phyloP scores from a whole-genome alignment of 495 filamentous ascomycete species.

The Hypomontagnella submonticulosa region DNA sequence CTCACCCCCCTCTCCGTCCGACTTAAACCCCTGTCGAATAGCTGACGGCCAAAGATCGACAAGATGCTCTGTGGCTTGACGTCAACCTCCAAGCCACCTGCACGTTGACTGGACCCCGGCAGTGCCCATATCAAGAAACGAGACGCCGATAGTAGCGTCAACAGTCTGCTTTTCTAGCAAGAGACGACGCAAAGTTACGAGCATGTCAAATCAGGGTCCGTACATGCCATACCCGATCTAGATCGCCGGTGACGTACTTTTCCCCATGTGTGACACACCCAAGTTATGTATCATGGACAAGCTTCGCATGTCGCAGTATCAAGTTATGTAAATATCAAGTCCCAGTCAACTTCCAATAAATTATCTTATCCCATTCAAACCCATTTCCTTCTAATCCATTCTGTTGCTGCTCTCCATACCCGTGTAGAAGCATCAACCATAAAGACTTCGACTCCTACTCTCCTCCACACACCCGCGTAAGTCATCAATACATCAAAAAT shows the following conservation, averaged over 20 bases:
- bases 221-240: constrained; percentile 11
- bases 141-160: background rate
- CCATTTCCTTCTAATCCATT: background rate
- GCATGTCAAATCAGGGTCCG: constrained; percentile 35
- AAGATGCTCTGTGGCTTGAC: constrained; percentile 29
- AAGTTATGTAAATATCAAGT: constrained; percentile 28
- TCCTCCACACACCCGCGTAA: background rate
- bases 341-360: background rate
- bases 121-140: constrained; percentile 17
- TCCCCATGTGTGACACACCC: constrained; percentile 22
- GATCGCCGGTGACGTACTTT: constrained; percentile 32
- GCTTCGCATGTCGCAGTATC: background rate
- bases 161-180: constrained; percentile 4
- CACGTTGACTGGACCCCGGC: constrained; percentile 11
- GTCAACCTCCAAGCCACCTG: constrained; percentile 38
- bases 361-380: background rate
- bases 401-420: no score
- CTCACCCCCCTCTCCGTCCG: constrained; percentile 20
- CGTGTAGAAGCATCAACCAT: no score
- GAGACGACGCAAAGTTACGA: constrained; percentile 13
- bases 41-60: constrained; percentile 21
- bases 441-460: no score
- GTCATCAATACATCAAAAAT: constrained; percentile 22
- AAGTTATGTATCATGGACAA: no score
- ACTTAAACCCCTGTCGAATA: constrained; percentile 23